Base-by-base conservation (phyloP, 768 basidiomycete species). In the Pulveroboletus sp. region DNA sequence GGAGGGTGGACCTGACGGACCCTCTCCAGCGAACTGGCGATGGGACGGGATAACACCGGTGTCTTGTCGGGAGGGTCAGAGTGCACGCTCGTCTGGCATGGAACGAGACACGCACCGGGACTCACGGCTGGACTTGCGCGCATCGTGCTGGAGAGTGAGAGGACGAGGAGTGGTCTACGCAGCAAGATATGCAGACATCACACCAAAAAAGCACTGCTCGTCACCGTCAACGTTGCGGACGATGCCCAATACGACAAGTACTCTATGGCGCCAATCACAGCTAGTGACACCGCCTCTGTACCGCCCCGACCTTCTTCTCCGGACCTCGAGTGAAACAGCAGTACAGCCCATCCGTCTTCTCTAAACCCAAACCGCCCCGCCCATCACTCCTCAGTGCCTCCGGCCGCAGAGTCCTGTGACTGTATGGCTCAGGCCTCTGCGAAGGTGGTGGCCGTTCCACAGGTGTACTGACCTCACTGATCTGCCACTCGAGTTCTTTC, bases 401-500 rank as follows among this genome's bases (percentile, higher is more conserved):
- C 8, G 14, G 33, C 24, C 12, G 14, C 15, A 24, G n/a, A n/a
- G 17, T 40, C 50, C 44, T 57, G 50, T 54, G 45, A 43, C 33
- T 21, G 48, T 27, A 15, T 32, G 8, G 26, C 36, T 51, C 35
- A 57, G 55, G 55, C 21, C 15, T 39, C 21, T 42, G 30, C 26
- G 7, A 43, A 37, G 26, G 37, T 32, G 17, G 21, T 28, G 32
- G 3, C 28, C 15, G 18, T 39, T 35, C 35, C 32, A 49, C 27
- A 17, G 21, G 31, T 32, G 36, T 14, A 59, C 53, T 51, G 52
- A 56, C 63, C 48, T 63, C 52, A 46, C 42, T 32, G 49, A 85
- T 74, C 63, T 79, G 75, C 93, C 94, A 98, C 8, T 73, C 73
- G 31, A 98, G 69, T 54, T 78, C 73, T 69, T 82, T 88, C 11